phyloP scores from a whole-genome alignment of 129 eudicot species.

The Flaveria ramosissima region DNA sequence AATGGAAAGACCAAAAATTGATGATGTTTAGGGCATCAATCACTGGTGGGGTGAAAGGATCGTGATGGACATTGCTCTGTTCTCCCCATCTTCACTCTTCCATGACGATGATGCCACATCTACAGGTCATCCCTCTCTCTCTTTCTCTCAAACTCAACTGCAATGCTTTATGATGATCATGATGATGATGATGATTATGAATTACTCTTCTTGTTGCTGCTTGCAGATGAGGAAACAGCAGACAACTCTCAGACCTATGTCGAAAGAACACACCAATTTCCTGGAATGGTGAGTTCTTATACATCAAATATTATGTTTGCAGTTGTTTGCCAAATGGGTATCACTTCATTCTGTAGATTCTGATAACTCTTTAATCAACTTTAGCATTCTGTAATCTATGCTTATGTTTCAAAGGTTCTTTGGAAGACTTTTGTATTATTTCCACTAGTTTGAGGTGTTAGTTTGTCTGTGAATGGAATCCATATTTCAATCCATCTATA shows the following conservation, averaged over 20 bases:
- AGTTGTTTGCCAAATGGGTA: too few relatives aligned
- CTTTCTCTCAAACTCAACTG: conserved; percentile 4
- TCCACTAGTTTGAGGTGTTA: too few relatives aligned
- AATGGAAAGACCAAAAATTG: too few relatives aligned
- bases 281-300: conserved; percentile 55
- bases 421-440: too few relatives aligned
- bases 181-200: not conserved
- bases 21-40: not conserved
- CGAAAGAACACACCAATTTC: conserved; percentile 85
- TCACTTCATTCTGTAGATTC: too few relatives aligned
- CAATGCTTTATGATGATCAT: conserved; percentile 8
- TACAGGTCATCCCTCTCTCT: conserved; percentile 38
- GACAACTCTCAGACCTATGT: conserved; percentile 54
- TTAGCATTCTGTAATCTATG: too few relatives aligned
- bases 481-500: too few relatives aligned
- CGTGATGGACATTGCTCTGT: conserved; percentile 82
- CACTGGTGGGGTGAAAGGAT: not conserved
- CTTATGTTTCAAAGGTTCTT: too few relatives aligned
- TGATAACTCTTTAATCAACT: too few relatives aligned
- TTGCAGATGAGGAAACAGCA: conserved; percentile 58
- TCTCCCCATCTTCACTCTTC: conserved; percentile 91
- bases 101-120: conserved; percentile 60
- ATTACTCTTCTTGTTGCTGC: conserved; percentile 6
- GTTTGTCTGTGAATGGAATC: too few relatives aligned
- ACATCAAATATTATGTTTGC: too few relatives aligned